Evolutionary conservation across 176 grass and related monocot species (phyloP).

Genomic region (Eleusine indica): DNA sequence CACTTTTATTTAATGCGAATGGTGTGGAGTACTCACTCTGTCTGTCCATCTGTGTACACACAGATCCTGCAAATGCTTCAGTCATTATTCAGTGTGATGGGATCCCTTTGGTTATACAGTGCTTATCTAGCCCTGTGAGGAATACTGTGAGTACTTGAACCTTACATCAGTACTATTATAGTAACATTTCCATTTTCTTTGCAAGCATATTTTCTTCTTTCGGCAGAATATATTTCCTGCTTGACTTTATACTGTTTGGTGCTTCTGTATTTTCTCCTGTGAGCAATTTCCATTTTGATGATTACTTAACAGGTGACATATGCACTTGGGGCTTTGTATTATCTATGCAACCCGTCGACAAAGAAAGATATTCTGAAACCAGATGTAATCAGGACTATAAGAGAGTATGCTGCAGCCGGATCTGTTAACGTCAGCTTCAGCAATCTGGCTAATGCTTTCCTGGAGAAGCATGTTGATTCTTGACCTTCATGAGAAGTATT

Average conservation of each 20-base stretch:
- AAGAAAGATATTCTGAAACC: constrained; percentile 86
- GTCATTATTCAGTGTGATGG: constrained; percentile 69
- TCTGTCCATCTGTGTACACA: constrained; percentile 2
- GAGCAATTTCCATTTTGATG: background rate
- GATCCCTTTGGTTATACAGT: constrained; percentile 85
- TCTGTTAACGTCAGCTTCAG: constrained; percentile 52
- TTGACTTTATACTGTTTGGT: background rate
- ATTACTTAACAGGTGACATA: constrained; percentile 63
- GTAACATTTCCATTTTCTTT: background rate
- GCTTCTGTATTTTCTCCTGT: background rate
- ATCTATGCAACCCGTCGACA: constrained; percentile 58
- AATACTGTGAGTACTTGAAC: constrained; percentile 76
- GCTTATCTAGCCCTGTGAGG: constrained; percentile 81
- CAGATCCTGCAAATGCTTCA: constrained; percentile 85
- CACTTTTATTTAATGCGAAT: constrained; percentile 5
- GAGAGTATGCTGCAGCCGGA: constrained; percentile 60
- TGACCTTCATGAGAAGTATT: constrained; percentile 32
- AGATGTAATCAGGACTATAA: constrained; percentile 53
- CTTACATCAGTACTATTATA: constrained; percentile 22
- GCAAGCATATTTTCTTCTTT: background rate
- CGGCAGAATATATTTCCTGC: background rate
- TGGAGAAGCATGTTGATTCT: constrained; percentile 61
- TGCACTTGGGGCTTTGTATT: constrained; percentile 85
- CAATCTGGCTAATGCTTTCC: constrained; percentile 78
- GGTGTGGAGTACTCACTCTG: background rate